Evolutionary conservation across 2,329 filamentous ascomycete species (phyloP).

Genomic region (Sclerotinia subarctica): DNA sequence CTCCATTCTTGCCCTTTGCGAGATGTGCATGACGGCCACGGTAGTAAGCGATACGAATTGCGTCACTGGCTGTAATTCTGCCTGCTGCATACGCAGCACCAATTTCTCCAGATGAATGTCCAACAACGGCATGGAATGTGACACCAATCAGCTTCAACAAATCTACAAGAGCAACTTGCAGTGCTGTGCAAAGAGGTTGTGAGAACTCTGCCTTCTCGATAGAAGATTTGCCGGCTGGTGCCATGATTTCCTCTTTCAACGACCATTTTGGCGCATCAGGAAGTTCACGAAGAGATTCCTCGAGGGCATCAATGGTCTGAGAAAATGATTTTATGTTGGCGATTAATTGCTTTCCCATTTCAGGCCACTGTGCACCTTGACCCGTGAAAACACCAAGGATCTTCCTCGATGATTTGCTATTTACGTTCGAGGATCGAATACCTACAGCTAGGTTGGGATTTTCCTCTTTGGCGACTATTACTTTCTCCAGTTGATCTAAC

Average conservation of each 20-base stretch:
- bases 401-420: not conserved
- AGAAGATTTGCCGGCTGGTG: conserved; percentile 25
- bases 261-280: conserved; percentile 21
- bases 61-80: conserved; percentile 36
- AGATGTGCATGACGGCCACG: conserved; percentile 34
- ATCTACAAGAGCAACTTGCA: conserved; percentile 47
- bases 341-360: conserved; percentile 26
- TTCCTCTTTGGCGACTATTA: conserved; percentile 6
- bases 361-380: conserved; percentile 29
- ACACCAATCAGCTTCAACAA: conserved; percentile 45
- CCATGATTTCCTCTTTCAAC: conserved; percentile 29
- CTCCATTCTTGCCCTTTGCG: conserved; percentile 21
- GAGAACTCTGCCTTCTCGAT: conserved; percentile 34
- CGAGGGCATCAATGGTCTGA: conserved; percentile 21
- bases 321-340: not conserved
- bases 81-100: conserved; percentile 46
- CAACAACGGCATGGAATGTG: conserved; percentile 41
- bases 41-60: conserved; percentile 47
- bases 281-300: conserved; percentile 35
- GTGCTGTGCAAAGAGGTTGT: conserved; percentile 46
- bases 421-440: not conserved
- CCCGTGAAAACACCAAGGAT: conserved; percentile 28
- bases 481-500: conserved; percentile 12
- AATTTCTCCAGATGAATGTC: conserved; percentile 50
- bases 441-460: conserved; percentile 5